These are phyloP conservation scores for Penicillium nordicum DNA, from an alignment of 2,329 filamentous ascomycete genomes.

Conservation along the genomic window DNA sequence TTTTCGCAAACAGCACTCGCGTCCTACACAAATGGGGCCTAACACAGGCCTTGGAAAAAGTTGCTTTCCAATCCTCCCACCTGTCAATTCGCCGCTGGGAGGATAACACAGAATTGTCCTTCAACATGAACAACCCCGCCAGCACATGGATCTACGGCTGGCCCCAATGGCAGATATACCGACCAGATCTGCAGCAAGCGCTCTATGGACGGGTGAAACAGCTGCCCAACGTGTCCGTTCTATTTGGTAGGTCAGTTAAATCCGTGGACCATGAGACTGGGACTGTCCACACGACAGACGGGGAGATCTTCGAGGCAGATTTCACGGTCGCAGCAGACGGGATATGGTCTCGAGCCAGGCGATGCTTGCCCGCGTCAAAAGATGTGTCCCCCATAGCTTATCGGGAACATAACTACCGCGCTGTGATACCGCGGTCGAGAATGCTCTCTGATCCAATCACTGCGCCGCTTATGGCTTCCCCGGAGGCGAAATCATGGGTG, in stretches of 20 bases:
- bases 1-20: background rate
- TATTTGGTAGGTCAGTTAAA: background rate
- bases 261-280: background rate
- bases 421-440: background rate
- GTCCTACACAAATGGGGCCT: background rate
- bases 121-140: background rate
- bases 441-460: background rate
- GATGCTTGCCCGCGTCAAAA: background rate
- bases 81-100: background rate
- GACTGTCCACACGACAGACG: background rate
- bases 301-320: background rate
- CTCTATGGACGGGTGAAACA: background rate
- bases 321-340: background rate
- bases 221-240: background rate
- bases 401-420: background rate
- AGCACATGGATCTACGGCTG: background rate
- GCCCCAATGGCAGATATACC: background rate
- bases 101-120: background rate
- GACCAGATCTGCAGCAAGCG: background rate
- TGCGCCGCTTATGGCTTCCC: background rate
- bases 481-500: background rate
- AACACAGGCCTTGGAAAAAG: background rate
- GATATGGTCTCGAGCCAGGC: background rate
- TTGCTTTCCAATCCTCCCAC: background rate
- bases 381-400: background rate